Percentiles rank a stretch among this genome's conserved stretches.
Evolutionary conservation across 164 flowering plant species (phyloP).

Genomic region (Echeveria elegans): DNA sequence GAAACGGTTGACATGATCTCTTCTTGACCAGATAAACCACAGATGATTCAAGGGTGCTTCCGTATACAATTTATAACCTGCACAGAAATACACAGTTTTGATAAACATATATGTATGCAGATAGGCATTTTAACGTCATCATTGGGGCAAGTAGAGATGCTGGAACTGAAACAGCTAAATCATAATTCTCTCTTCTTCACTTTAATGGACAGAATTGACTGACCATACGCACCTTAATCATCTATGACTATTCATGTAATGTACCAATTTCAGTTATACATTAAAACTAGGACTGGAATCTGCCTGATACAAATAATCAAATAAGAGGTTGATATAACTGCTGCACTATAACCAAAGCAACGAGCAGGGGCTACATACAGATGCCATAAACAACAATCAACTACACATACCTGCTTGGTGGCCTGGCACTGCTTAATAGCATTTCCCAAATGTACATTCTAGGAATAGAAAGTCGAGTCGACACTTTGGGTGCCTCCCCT

Average conservation of each 20-base stretch:
- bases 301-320: background rate
- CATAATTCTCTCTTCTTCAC: too few relatives aligned
- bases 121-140: too few relatives aligned
- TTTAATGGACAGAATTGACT: too few relatives aligned
- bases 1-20: conserved; percentile 56
- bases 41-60: conserved; percentile 75
- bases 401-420: conserved; percentile 46
- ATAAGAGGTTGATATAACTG: background rate
- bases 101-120: too few relatives aligned
- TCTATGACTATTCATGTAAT: too few relatives aligned
- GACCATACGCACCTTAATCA: too few relatives aligned
- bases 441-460: conserved; percentile 82
- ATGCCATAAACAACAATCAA: background rate
- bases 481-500: conserved; percentile 38
- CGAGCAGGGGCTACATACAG: background rate
- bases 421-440: conserved; percentile 39
- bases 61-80: conserved; percentile 88
- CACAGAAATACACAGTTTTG: too few relatives aligned
- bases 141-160: too few relatives aligned
- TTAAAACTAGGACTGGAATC: background rate
- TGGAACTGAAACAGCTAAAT: too few relatives aligned
- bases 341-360: conserved; percentile 1
- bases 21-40: conserved; percentile 82
- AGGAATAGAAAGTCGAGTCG: conserved; percentile 63
- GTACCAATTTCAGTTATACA: too few relatives aligned